phyloP scores from a whole-genome alignment of 352 stramenopile species.

The Pythium pectinolyticum region DNA sequence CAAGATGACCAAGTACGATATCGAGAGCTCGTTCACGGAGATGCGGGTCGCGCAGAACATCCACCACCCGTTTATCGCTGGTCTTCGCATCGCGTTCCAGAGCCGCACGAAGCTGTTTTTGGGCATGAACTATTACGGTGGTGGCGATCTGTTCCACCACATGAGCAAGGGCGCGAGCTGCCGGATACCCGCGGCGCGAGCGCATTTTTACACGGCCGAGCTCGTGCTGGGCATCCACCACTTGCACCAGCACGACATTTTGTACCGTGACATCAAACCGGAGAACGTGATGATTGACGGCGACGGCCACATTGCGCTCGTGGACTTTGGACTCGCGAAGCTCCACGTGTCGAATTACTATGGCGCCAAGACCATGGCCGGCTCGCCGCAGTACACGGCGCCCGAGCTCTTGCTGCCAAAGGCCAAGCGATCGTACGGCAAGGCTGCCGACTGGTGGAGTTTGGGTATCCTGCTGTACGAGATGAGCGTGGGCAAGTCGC shows the following conservation, averaged over 20 bases:
- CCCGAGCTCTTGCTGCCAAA: slow-evolving; percentile 83
- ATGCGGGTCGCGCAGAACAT: slow-evolving; percentile 89
- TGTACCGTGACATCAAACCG: slow-evolving; percentile 96
- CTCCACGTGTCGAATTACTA: slow-evolving; percentile 90
- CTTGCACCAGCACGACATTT: slow-evolving; percentile 93
- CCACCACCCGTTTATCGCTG: slow-evolving; percentile 86
- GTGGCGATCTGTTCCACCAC: slow-evolving; percentile 86
- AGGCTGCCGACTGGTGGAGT: slow-evolving; percentile 89
- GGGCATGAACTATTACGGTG: slow-evolving; percentile 88
- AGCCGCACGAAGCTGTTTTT: slow-evolving; percentile 85
- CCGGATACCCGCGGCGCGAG: slow-evolving; percentile 75
- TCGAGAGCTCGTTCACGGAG: slow-evolving; percentile 88
- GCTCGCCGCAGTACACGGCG: slow-evolving; percentile 86
- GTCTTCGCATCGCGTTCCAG: slow-evolving; percentile 86
- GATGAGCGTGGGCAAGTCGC: slow-evolving; percentile 92
- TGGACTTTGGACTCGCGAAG: slow-evolving; percentile 95
- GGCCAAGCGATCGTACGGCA: slow-evolving; percentile 85
- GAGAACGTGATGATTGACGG: slow-evolving; percentile 96
- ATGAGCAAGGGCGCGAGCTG: slow-evolving; percentile 89
- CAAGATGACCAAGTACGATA: slow-evolving; percentile 90
- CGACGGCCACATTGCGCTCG: slow-evolving; percentile 94
- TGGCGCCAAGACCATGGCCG: slow-evolving; percentile 87
- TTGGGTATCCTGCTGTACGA: slow-evolving; percentile 91
- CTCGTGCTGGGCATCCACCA: slow-evolving; percentile 92
- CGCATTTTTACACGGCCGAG: slow-evolving; percentile 93